A percentile compares a stretch with the other conserved stretches of the same genome.
Conservation (phyloP, 169 alveolate species). For the Plasmodium reichenowi region DNA sequence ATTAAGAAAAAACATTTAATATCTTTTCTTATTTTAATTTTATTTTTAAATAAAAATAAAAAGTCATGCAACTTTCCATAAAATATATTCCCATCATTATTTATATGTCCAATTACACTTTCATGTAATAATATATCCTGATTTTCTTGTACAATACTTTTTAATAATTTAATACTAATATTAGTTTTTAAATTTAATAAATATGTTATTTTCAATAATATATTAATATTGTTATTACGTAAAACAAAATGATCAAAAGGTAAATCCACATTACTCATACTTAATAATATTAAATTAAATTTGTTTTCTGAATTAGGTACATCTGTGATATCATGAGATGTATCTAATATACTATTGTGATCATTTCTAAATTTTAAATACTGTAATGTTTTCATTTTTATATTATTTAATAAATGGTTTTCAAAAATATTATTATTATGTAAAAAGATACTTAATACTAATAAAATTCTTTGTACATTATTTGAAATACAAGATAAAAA, state of each 20-base stretch:
- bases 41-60: conserved; percentile 72
- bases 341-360: conserved; percentile 18
- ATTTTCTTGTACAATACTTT: conserved; percentile 65
- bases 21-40: conserved; percentile 52
- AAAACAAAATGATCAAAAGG: conserved; percentile 63
- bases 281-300: conserved; percentile 27
- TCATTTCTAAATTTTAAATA: conserved; percentile 67
- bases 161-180: conserved; percentile 49
- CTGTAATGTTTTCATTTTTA: conserved; percentile 52
- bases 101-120: conserved; percentile 67
- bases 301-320: conserved; percentile 4
- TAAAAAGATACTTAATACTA: conserved; percentile 62
- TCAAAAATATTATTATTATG: conserved; percentile 67
- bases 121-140: conserved; percentile 68
- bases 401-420: conserved; percentile 57
- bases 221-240: conserved; percentile 61
- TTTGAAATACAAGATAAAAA: conserved; percentile 72
- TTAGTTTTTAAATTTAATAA: conserved; percentile 62
- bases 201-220: conserved; percentile 49
- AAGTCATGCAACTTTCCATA: conserved; percentile 77
- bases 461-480: conserved; percentile 58
- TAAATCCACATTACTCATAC: conserved; percentile 59
- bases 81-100: conserved; percentile 74
- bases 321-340: conserved; percentile 43
- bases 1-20: conserved; percentile 49